These are phyloP conservation scores for Mycocentrospora acerina DNA, from an alignment of 2,329 filamentous ascomycete genomes.

Conservation along the genomic window DNA sequence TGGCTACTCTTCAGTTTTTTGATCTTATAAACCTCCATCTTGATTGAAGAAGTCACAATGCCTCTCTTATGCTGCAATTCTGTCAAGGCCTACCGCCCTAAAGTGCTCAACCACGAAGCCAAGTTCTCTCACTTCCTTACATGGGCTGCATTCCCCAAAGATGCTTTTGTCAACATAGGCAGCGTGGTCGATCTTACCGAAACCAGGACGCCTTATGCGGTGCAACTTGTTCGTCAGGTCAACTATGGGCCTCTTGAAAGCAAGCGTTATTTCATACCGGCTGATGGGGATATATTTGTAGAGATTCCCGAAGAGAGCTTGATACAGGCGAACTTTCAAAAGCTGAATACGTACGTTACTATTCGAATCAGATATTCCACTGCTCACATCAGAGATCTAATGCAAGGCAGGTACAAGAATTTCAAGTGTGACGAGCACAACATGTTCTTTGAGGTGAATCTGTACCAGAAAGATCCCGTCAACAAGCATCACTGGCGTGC, in stretches of 20 bases:
- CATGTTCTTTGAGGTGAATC: constrained; percentile 53
- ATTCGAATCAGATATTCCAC: background rate
- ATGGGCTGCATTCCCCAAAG: too few relatives aligned
- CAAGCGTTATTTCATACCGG: constrained; percentile 46
- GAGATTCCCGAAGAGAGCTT: constrained; percentile 44
- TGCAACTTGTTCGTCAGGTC: constrained; percentile 50
- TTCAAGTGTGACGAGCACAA: constrained; percentile 48
- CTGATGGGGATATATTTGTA: constrained; percentile 23
- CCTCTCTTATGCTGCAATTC: too few relatives aligned
- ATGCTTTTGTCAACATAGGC: too few relatives aligned
- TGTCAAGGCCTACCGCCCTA: too few relatives aligned
- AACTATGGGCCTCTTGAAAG: constrained; percentile 50
- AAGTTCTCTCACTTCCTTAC: too few relatives aligned
- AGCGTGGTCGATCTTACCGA: too few relatives aligned
- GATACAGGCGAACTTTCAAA: constrained; percentile 48
- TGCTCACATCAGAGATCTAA: background rate
- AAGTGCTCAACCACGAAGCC: too few relatives aligned
- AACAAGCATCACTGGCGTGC: constrained; percentile 13
- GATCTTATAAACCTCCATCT: too few relatives aligned
- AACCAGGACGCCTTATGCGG: constrained; percentile 13
- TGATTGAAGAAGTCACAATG: too few relatives aligned
- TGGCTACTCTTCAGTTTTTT: too few relatives aligned
- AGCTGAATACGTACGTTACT: constrained; percentile 46
- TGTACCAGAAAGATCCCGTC: constrained; percentile 51
- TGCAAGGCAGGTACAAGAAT: constrained; percentile 48